phyloP scores from a whole-genome alignment of 2,329 filamentous ascomycete species.

The Colletotrichum eleusines region DNA sequence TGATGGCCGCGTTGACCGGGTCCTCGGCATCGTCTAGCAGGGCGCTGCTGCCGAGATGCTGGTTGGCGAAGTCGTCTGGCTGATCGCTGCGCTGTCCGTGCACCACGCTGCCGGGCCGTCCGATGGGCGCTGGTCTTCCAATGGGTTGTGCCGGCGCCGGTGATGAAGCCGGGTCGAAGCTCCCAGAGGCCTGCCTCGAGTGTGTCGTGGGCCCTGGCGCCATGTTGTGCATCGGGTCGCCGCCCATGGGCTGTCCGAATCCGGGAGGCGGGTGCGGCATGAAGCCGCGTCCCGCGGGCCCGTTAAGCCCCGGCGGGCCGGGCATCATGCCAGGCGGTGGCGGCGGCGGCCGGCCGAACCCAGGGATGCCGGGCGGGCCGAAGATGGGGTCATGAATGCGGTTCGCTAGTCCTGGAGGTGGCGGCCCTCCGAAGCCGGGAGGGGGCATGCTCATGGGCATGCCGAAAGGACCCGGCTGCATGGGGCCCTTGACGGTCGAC shows the following conservation, averaged over 20 bases:
- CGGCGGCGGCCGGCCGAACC: slow-evolving; percentile 57
- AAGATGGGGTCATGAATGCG: slow-evolving; percentile 65
- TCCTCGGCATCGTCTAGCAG: slow-evolving; percentile 81
- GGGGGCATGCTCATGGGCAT: slow-evolving; percentile 69
- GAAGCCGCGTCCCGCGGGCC: slow-evolving; percentile 57
- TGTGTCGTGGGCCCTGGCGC: slow-evolving; percentile 67
- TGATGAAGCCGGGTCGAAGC: slow-evolving; percentile 68
- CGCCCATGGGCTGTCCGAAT: slow-evolving; percentile 58
- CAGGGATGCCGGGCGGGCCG: slow-evolving; percentile 51
- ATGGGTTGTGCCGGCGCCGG: slow-evolving; percentile 76
- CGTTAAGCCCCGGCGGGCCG: slow-evolving; percentile 64
- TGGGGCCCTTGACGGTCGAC: slow-evolving; percentile 61
- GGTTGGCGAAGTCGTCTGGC: slow-evolving; percentile 78
- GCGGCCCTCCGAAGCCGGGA: slow-evolving; percentile 56
- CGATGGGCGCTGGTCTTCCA: slow-evolving; percentile 86
- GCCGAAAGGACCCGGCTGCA: slow-evolving; percentile 63
- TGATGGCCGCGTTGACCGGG: slow-evolving; percentile 51
- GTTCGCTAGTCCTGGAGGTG: slow-evolving; percentile 54
- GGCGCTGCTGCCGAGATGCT: slow-evolving; percentile 90
- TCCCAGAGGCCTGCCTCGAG: slow-evolving; percentile 80
- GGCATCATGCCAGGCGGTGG: slow-evolving; percentile 60
- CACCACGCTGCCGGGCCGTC: slow-evolving; percentile 81
- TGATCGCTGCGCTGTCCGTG: slow-evolving; percentile 63
- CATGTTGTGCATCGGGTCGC: slow-evolving; percentile 56
- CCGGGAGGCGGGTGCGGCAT: slow-evolving; percentile 64